Evolutionary conservation across 202 grass and related monocot genomes (phyloP), one percentile per base, ranked within the genome.

Genomic region (Saccharum hybrid): DNA sequence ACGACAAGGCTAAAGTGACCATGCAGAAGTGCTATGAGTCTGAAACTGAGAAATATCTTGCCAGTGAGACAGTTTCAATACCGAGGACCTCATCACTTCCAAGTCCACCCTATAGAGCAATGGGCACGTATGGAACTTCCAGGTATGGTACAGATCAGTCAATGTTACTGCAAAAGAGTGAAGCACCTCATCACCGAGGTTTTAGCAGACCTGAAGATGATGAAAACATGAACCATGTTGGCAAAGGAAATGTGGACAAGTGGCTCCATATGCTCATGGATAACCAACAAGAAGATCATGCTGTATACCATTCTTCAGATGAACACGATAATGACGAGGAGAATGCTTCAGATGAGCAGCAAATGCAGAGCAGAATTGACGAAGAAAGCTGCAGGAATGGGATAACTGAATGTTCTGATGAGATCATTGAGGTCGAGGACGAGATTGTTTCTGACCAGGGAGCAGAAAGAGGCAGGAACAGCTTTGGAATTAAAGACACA

Each of bases 181-280:
- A 68, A 26, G 12, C 15, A 18, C 37, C 43, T 57, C 49, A 54
- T 52, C 59, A 19, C 42, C 74, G 1, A 51, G 72, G 48, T 68
- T 19, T 45, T 18, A 36, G 5, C 45, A 82, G 49, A 86, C 70
- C 81, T n/a, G 93, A 90, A 74, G 84, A 88, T 19, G 80, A 75
- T 43, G 87, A 67, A 49, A 71, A 86, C 68, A 73, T 76, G 65
- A 92, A 90, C 54, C 67, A 92, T 75, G 54, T 77, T 70, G 89
- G 91, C 16, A 94, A 91, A 81, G 86, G 74, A 59, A 92, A 92
- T 56, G 85, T 90, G 26, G 89, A 94, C 19, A 94, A 80, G 77
- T 96, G 96, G 93, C 96, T 95, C 78, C 85, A 96, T 49, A 87
- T 95, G 80, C 86, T 94, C 59, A 83, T 89, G 76, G 83, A 90